Evolutionary conservation across 1,139 yeast genomes (phyloP), one percentile per base, ranked within the genome.

Genomic region (Hansenula sp.): DNA sequence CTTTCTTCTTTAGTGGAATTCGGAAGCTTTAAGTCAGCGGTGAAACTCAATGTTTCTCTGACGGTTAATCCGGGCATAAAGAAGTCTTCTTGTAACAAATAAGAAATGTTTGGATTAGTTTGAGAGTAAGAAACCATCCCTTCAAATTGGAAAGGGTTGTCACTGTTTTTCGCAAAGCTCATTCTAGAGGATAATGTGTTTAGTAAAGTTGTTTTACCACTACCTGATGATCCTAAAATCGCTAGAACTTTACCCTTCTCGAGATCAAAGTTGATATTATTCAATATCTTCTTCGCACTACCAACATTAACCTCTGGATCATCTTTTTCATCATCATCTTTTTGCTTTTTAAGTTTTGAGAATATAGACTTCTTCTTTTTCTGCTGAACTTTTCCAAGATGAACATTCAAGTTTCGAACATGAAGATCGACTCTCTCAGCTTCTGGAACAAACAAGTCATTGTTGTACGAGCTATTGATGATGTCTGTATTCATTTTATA

Each of bases 191-290:
- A 84, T 46, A 86, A 60, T 1, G 78, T 75, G 52, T 86, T 85
- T 18, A 86, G 65, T 33, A 86, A 59, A 0, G 95, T 83, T 0
- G 95, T 86, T 54, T 86, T 86, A 10, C 95, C 95, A 12, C 86
- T 75, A 1, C 95, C 95, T 1, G 90, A 79, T 0, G 89, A 87
- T 2, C 90, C 90, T 68, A 82, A 72, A 22, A 82, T 80, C 6
- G 88, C 88, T 60, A 82, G 67, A 43, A 82, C 56, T 12, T 76
- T 65, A 25, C 82, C 79, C 2, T 68, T 52, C 0, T 71, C 68
- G 16, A 82, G 65, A 40, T 77, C 76, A 45, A 81, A 73, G 3
- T 81, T 73, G 29, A 82, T 65, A 41, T 75, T 55, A 24, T 68
- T 54, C 9, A 73, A 55, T 19, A 73, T 63, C 1, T 53, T 45